Percentiles rank a stretch among this genome's conserved stretches.
Conservation (phyloP, 2,329 filamentous ascomycete genomes). For the Phaeophleospora eucalypticola region DNA sequence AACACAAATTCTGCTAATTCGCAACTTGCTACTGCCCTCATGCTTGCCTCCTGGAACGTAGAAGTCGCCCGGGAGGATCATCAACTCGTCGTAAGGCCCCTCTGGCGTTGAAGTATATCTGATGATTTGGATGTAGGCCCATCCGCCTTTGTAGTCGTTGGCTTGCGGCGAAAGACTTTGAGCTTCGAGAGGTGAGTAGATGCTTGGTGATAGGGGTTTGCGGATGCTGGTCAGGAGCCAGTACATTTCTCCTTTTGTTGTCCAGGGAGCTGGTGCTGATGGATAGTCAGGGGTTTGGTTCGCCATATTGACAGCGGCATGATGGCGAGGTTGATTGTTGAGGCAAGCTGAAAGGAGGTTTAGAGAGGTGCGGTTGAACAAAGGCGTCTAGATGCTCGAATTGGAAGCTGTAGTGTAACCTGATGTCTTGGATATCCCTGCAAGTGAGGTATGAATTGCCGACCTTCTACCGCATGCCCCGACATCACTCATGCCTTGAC, state of each 20-base stretch:
- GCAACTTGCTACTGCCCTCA: conserved; percentile 4
- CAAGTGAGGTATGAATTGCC: no score
- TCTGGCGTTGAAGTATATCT: conserved; percentile 2
- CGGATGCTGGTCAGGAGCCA: conserved; percentile 10
- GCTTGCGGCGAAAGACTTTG: background rate
- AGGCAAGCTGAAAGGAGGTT: no score
- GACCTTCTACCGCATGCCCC: no score
- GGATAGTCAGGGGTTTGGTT: no score
- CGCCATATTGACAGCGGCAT: no score
- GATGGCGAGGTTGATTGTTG: no score
- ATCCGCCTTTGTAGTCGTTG: conserved; percentile 8
- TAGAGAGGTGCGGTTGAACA: no score
- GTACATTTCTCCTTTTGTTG: conserved; percentile 10
- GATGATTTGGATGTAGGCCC: conserved; percentile 1
- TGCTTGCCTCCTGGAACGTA: conserved; percentile 1
- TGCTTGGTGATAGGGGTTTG: conserved; percentile 6
- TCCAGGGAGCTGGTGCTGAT: conserved; percentile 16
- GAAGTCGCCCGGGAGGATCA: conserved; percentile 3
- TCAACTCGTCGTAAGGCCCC: conserved; percentile 6
- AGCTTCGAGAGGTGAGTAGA: conserved; percentile 11
- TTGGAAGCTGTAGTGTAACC: no score
- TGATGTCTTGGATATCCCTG: no score
- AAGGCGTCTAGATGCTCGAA: no score
- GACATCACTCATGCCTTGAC: no score
- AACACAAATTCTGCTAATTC: conserved; percentile 6